Conservation (phyloP, 2,329 filamentous ascomycete species). For the Fusarium mexicanum region DNA sequence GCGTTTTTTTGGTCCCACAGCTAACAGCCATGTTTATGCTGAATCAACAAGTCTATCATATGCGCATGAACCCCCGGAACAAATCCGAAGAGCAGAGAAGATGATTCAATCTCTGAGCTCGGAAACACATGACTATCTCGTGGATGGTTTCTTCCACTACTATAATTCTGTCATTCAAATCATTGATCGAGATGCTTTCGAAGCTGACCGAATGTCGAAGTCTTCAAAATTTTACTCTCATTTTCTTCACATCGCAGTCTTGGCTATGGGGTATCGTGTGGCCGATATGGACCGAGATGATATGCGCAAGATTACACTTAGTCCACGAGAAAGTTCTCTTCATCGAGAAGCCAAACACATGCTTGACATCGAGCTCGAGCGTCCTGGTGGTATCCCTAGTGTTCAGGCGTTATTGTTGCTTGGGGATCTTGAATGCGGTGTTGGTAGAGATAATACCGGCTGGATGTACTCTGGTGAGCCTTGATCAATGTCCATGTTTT, state of each 20-base stretch:
- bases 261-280: constrained; percentile 63
- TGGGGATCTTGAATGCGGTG: constrained; percentile 63
- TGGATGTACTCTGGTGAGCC: constrained; percentile 64
- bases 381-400: constrained; percentile 61
- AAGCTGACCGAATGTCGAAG: constrained; percentile 56
- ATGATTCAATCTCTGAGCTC: constrained; percentile 57
- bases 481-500: not conserved
- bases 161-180: constrained; percentile 62
- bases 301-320: constrained; percentile 57
- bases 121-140: constrained; percentile 62
- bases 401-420: constrained; percentile 62
- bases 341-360: constrained; percentile 65
- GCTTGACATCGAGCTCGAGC: constrained; percentile 63
- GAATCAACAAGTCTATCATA: constrained; percentile 49
- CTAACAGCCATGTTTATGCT: constrained; percentile 62
- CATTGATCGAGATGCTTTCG: constrained; percentile 60
- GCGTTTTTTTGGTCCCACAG: constrained; percentile 63
- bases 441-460: constrained; percentile 62
- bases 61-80: constrained; percentile 55
- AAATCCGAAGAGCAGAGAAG: constrained; percentile 57
- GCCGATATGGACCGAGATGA: constrained; percentile 60
- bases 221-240: constrained; percentile 61
- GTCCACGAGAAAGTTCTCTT: constrained; percentile 60
- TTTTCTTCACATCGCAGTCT: constrained; percentile 61
- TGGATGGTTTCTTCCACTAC: constrained; percentile 61